These are phyloP conservation scores for Colletotrichum lentis DNA, from an alignment of 2,329 filamentous ascomycete genomes.

Conservation along the genomic window DNA sequence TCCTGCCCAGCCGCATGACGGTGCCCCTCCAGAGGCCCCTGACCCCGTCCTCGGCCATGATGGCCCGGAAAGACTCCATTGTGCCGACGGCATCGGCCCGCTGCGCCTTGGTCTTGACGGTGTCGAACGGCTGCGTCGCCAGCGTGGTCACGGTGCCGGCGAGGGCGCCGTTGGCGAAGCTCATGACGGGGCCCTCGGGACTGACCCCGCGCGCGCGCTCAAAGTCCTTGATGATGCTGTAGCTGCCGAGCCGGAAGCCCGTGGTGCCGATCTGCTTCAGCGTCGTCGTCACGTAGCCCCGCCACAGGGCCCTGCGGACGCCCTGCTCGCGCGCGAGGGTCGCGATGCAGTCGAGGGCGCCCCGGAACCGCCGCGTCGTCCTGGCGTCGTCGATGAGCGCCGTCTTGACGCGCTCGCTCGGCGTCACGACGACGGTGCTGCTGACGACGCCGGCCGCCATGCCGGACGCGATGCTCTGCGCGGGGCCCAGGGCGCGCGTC, in stretches of 20 bases:
- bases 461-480: conserved; percentile 22
- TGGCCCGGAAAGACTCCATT: conserved; percentile 13
- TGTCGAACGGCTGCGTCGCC: conserved; percentile 29
- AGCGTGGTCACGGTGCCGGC: conserved; percentile 26
- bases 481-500: conserved; percentile 7
- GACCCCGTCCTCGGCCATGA: conserved; percentile 25
- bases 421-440: conserved; percentile 28
- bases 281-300: conserved; percentile 24
- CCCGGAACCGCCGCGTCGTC: conserved; percentile 13
- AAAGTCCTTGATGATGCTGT: conserved; percentile 32
- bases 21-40: conserved; percentile 27
- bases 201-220: conserved; percentile 13
- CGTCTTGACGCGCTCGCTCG: conserved; percentile 28
- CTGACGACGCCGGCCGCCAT: conserved; percentile 21
- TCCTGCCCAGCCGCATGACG: conserved; percentile 23
- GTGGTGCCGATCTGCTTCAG: conserved; percentile 29
- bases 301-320: conserved; percentile 10
- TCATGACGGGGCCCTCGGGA: conserved; percentile 16
- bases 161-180: conserved; percentile 27
- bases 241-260: conserved; percentile 28
- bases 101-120: conserved; percentile 28
- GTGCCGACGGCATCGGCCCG: conserved; percentile 26
- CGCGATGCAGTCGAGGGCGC: conserved; percentile 7
- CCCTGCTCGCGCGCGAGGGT: conserved; percentile 22
- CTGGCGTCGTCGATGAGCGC: conserved; percentile 31